Conservation (phyloP, 2,329 filamentous ascomycete genomes). For the Fusarium drepaniforme region DNA sequence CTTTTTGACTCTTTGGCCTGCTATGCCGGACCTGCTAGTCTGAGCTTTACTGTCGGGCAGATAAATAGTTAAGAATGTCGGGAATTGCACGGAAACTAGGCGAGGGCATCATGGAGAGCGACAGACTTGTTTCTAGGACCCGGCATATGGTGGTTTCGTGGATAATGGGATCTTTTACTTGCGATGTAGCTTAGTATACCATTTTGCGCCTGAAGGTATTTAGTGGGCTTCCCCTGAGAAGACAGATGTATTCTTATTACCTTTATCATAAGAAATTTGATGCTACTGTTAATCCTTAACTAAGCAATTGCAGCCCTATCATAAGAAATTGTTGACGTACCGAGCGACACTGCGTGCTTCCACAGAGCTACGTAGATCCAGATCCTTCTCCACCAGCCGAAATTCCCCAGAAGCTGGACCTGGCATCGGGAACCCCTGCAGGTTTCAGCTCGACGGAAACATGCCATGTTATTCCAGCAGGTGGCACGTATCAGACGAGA, state of each 20-base stretch:
- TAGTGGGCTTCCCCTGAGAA: not conserved
- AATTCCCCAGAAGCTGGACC: not conserved
- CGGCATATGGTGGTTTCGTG: not conserved
- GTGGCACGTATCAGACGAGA: not conserved
- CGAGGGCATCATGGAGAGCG: not conserved
- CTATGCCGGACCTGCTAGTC: not conserved
- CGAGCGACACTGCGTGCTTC: not conserved
- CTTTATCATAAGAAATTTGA: not conserved
- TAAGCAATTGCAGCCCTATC: not conserved
- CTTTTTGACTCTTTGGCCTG: not conserved
- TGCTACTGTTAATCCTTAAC: not conserved
- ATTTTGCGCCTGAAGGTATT: not conserved
- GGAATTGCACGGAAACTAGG: not conserved
- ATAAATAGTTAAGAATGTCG: not conserved
- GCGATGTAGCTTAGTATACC: not conserved
- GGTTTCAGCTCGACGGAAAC: not conserved
- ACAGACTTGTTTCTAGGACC: not conserved
- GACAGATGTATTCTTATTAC: not conserved
- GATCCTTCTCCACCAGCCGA: not conserved
- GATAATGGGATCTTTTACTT: not conserved
- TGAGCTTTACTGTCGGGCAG: not conserved
- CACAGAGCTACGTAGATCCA: not conserved
- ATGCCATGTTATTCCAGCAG: not conserved
- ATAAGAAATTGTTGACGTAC: not conserved
- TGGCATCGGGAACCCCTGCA: not conserved